These are phyloP conservation scores for Tylopilus vinaceipallidus DNA, from an alignment of 768 basidiomycete species.

Conservation along the genomic window DNA sequence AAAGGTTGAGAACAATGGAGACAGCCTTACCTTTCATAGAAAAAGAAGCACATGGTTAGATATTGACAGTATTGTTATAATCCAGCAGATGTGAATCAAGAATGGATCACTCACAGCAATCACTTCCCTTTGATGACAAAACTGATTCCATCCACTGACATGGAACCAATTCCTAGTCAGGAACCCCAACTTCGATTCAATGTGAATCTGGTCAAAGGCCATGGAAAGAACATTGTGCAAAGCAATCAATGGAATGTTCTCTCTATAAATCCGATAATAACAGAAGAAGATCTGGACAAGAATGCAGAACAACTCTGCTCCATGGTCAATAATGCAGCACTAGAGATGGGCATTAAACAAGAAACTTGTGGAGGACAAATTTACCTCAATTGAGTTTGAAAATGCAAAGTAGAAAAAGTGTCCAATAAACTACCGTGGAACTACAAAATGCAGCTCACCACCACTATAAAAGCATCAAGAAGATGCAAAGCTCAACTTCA, in stretches of 20 bases:
- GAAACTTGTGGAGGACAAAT: not conserved
- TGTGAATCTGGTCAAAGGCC: not conserved
- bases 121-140: not conserved
- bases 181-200: not conserved
- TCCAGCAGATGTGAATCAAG: not conserved
- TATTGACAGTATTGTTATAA: not conserved
- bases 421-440: not conserved
- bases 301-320: not conserved
- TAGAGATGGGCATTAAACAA: not conserved
- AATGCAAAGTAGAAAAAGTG: not conserved
- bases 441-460: not conserved
- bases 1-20: not conserved
- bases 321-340: not conserved
- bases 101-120: not conserved
- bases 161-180: not conserved
- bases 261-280: not conserved
- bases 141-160: not conserved
- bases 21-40: not conserved
- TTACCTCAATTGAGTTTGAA: not conserved
- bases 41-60: not conserved
- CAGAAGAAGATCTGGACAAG: not conserved
- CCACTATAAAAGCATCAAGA: not conserved
- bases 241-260: not conserved
- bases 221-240: not conserved
- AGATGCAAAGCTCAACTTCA: not conserved